Evolutionary conservation across 805 yeast genomes (phyloP).

Genomic region (Kodamaea nitidulidarum): DNA sequence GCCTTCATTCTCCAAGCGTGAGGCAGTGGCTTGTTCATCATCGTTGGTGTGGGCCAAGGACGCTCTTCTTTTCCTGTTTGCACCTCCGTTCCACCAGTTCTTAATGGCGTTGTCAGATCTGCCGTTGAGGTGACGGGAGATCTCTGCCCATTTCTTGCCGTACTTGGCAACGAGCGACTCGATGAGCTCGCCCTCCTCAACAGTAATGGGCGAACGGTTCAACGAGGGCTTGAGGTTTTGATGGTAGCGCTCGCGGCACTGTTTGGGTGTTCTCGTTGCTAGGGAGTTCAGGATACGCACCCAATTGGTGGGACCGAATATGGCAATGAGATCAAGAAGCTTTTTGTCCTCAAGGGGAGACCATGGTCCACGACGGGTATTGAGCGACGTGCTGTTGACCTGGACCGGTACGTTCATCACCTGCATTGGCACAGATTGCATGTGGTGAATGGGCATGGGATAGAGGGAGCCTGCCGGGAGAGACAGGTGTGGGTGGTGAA

Average conservation of each 20-base stretch:
- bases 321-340: slow-evolving; percentile 61
- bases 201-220: slow-evolving; percentile 76
- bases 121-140: slow-evolving; percentile 82
- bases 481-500: slow-evolving; percentile 1
- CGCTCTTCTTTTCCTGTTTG: slow-evolving; percentile 69
- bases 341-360: slow-evolving; percentile 77
- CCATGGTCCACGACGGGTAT: slow-evolving; percentile 78
- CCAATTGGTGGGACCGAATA: slow-evolving; percentile 84
- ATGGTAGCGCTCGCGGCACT: slow-evolving; percentile 87
- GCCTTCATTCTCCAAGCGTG: background rate
- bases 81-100: slow-evolving; percentile 97
- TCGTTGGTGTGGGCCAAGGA: slow-evolving; percentile 15
- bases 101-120: slow-evolving; percentile 88
- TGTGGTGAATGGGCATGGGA: slow-evolving; percentile 2
- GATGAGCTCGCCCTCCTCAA: slow-evolving; percentile 78
- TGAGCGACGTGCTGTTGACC: slow-evolving; percentile 5
- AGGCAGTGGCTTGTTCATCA: slow-evolving; percentile 4
- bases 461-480: background rate
- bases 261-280: slow-evolving; percentile 81
- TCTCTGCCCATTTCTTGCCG: slow-evolving; percentile 94
- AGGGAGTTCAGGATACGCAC: slow-evolving; percentile 73
- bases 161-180: slow-evolving; percentile 73
- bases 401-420: slow-evolving; percentile 8
- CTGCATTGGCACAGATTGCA: slow-evolving; percentile 4
- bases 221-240: slow-evolving; percentile 85